Conservation (phyloP, 2,329 filamentous ascomycete species). For the Zasmidium citrigriseum region DNA sequence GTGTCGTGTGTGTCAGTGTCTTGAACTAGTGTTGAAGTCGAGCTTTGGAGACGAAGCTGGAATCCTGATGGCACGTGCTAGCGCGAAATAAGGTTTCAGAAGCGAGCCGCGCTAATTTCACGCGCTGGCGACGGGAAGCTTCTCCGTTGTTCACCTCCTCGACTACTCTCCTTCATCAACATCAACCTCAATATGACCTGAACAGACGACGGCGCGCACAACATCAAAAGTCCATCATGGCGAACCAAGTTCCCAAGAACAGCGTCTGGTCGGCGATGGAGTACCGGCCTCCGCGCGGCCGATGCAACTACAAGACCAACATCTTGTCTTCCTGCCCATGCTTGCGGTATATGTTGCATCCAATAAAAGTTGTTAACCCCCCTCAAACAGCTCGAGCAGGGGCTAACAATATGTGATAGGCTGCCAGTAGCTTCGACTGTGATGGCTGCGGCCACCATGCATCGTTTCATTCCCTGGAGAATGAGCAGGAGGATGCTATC, state of each 20-base stretch:
- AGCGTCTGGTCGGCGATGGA: conserved; percentile 55
- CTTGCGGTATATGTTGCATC: conserved; percentile 59
- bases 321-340: conserved; percentile 54
- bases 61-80: not conserved
- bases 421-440: conserved; percentile 55
- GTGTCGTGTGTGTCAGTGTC: too few species aligned
- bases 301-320: conserved; percentile 52
- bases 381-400: not conserved
- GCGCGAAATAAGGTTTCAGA: not conserved
- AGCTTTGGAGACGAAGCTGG: not conserved
- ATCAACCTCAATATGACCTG: not conserved
- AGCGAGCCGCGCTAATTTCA: not conserved
- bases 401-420: conserved; percentile 30
- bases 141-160: too few species aligned
- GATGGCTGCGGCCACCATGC: conserved; percentile 59
- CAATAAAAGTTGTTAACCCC: conserved; percentile 48
- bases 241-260: conserved; percentile 33
- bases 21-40: not conserved
- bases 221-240: conserved; percentile 24
- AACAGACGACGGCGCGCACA: not conserved
- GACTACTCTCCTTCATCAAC: not conserved
- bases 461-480: conserved; percentile 56
- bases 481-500: conserved; percentile 50
- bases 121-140: not conserved
- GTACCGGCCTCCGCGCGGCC: conserved; percentile 53